A percentile compares a stretch with the other conserved stretches of the same genome.
Evolutionary conservation across 192 early-diverging fungal genomes (phyloP).

Genomic region (Linnemannia elongata): DNA sequence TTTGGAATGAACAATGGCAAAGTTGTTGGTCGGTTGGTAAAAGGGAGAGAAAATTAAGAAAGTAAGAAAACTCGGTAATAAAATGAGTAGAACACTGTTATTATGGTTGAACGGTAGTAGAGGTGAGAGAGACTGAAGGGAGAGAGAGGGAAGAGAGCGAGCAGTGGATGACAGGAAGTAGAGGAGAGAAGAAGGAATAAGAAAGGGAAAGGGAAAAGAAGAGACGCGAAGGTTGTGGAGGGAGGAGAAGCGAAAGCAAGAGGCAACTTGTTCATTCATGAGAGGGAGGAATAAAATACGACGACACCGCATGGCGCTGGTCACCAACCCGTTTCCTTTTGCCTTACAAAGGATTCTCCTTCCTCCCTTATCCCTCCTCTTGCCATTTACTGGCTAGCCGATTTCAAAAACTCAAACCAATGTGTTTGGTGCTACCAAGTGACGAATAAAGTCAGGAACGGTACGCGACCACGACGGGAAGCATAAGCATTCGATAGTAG

Average conservation of each 20-base stretch:
- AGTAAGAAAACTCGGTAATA: neutral
- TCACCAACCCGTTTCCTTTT: neutral
- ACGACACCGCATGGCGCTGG: neutral
- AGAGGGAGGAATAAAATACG: neutral
- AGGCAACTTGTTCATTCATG: neutral
- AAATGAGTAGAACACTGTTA: too few species aligned
- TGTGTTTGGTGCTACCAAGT: neutral
- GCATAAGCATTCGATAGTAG: neutral
- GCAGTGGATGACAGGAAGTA: neutral
- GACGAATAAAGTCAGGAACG: neutral
- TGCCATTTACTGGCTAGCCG: neutral
- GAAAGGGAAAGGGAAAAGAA: neutral
- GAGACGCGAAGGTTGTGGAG: neutral
- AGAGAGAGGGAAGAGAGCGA: neutral
- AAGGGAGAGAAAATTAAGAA: neutral
- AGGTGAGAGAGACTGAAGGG: neutral
- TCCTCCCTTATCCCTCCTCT: neutral
- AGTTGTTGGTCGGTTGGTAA: too few species aligned
- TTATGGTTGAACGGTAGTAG: neutral
- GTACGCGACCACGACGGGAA: neutral
- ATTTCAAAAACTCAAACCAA: neutral
- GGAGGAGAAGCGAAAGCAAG: neutral
- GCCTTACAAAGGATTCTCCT: too few species aligned
- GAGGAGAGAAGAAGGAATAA: neutral
- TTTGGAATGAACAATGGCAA: too few species aligned